phyloP scores from a whole-genome alignment of 257 asterid species.

The Nicotiana obtusifolia region DNA sequence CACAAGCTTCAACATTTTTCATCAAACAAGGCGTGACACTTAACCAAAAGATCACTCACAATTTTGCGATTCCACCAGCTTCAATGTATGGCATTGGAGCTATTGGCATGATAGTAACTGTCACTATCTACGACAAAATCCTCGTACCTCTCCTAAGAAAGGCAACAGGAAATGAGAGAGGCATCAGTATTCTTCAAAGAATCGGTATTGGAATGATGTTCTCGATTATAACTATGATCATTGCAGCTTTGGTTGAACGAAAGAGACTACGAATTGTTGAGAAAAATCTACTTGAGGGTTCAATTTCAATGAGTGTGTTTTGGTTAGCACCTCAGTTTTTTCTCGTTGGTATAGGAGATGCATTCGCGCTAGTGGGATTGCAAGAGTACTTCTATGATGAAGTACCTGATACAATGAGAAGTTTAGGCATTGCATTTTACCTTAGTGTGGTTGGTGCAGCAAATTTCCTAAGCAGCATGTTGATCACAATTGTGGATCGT shows the following conservation, averaged over 20 bases:
- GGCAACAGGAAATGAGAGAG: constrained; percentile 45
- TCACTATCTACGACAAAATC: constrained; percentile 58
- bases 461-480: constrained; percentile 58
- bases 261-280: constrained; percentile 30
- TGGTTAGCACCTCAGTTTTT: constrained; percentile 69
- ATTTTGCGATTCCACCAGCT: constrained; percentile 56
- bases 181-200: constrained; percentile 61
- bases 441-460: constrained; percentile 66
- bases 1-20: constrained; percentile 70
- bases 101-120: constrained; percentile 58
- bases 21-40: constrained; percentile 59
- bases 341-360: constrained; percentile 80
- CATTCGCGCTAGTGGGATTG: constrained; percentile 75
- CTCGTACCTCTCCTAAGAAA: constrained; percentile 50
- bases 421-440: constrained; percentile 74
- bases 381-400: constrained; percentile 73
- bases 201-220: constrained; percentile 63
- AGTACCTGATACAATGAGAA: constrained; percentile 80
- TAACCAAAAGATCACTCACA: constrained; percentile 39
- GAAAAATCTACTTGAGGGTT: constrained; percentile 21
- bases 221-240: constrained; percentile 57
- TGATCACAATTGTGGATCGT: constrained; percentile 52
- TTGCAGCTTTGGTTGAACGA: constrained; percentile 52
- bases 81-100: constrained; percentile 63
- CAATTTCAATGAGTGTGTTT: background rate